phyloP scores from a whole-genome alignment of 257 asterid species.

The Leptodermis oblonga region DNA sequence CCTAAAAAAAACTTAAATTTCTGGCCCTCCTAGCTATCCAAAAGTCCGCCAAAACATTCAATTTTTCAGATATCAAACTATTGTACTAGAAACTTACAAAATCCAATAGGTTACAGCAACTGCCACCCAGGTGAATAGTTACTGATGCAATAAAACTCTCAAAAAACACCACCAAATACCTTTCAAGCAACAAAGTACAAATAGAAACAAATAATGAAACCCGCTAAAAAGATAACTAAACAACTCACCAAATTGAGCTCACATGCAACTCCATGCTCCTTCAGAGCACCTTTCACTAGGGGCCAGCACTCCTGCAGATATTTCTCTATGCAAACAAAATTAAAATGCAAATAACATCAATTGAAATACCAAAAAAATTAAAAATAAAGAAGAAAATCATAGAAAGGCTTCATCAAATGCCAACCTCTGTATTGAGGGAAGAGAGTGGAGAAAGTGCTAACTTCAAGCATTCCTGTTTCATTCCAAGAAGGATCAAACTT shows the following conservation, averaged over 20 bases:
- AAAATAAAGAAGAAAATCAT: no score
- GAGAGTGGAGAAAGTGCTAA: conserved; percentile 67
- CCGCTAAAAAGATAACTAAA: background rate
- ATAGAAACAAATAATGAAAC: background rate
- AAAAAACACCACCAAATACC: background rate
- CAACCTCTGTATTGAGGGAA: conserved; percentile 58
- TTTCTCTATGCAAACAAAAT: conserved; percentile 41
- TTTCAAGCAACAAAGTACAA: background rate
- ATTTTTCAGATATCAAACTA: background rate
- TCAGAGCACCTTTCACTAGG: conserved; percentile 61
- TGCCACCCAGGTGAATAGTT: background rate
- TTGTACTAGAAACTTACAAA: background rate
- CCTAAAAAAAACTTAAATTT: background rate
- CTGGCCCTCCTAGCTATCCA: background rate
- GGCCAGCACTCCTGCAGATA: conserved; percentile 94
- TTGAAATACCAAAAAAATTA: background rate
- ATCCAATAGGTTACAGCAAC: background rate
- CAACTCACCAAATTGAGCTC: conserved; percentile 69
- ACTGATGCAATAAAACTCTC: background rate
- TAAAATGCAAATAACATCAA: background rate
- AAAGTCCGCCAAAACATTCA: background rate
- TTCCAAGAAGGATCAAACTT: conserved; percentile 76
- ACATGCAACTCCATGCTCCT: conserved; percentile 62
- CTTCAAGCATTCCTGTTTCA: conserved; percentile 59
- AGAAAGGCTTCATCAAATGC: background rate